phyloP scores from a whole-genome alignment of 768 basidiomycete species.

The Roridomyces roridus region DNA sequence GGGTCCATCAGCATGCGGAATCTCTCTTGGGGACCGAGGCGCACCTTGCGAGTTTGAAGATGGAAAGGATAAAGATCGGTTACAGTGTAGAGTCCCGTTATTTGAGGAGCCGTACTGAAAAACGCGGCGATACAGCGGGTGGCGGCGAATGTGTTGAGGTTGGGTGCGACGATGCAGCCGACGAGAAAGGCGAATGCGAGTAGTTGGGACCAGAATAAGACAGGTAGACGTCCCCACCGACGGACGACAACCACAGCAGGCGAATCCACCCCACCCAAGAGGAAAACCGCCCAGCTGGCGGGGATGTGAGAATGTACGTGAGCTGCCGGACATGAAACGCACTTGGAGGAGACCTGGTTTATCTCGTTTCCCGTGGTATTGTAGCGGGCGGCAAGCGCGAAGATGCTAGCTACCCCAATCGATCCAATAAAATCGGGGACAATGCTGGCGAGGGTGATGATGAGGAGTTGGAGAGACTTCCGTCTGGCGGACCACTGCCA shows the following conservation, averaged over 20 bases:
- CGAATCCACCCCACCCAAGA: conserved; percentile 50
- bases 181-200: conserved; percentile 57
- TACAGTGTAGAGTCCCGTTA: conserved; percentile 56
- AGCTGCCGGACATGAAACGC: not conserved
- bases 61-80: conserved; percentile 67
- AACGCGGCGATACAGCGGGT: conserved; percentile 42
- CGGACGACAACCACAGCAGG: conserved; percentile 57
- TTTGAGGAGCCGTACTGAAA: conserved; percentile 58
- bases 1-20: too few species aligned
- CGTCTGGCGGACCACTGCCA: conserved; percentile 53
- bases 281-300: conserved; percentile 23
- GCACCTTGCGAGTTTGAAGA: conserved; percentile 58
- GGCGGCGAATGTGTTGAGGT: conserved; percentile 50
- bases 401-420: conserved; percentile 69
- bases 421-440: conserved; percentile 74
- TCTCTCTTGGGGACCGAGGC: too few species aligned
- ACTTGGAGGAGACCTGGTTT: conserved; percentile 68
- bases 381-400: conserved; percentile 61
- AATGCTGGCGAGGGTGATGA: conserved; percentile 68
- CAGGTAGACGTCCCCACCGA: conserved; percentile 62
- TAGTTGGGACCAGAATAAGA: conserved; percentile 64
- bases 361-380: conserved; percentile 61
- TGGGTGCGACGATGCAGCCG: conserved; percentile 59
- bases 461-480: conserved; percentile 62
- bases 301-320: not conserved